Evolutionary conservation across 805 yeast species (phyloP), one percentile per base, ranked within the genome.

Genomic region (Grigorovia humatica): DNA sequence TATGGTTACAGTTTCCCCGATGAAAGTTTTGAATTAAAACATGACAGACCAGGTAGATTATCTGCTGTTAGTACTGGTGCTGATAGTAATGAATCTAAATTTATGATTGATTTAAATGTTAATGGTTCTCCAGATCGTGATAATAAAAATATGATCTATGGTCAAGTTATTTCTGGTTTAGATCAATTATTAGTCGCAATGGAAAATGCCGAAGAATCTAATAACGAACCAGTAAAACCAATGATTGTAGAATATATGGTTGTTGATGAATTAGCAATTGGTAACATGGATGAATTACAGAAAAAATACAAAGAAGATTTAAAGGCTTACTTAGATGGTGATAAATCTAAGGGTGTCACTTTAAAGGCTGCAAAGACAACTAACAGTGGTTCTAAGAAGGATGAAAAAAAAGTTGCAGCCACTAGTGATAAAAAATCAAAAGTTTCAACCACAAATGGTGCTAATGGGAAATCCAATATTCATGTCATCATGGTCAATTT

Each of bases 1-100:
- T 85, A 81, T 68, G 96, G 96, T 32, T 72, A 72, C 51, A 75
- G 74, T 61, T 83, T 88, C 62, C 75, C 72, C 4, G 96, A 89
- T 66, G 97, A 89, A 74, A 85, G 81, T 80, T 70, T 83, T 60
- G 57, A 64, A n/a, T 63, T 83, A 58, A 79, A 77, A 68, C 88
- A 83, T 65, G 84, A 79, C 67, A 79, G 81, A 68, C 78, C 82
- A 23, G 86, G 86, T 56, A 71, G 85, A 63, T 56, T 84, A 51
- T 80, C 87, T 1, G 81, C 83, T 85, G 87, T 86, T 52, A 83
- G 82, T 55, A 75, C 82, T 7, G 88, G 87, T 47, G 76, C 69
- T 45, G 74, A 83, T 66, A 77, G 85, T 61, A 82, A 81, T 56
- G 87, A 85, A 3, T 78, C 86, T 12, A 87, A 82, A 61, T 84